These are phyloP conservation scores for Corchorus capsularis DNA, from an alignment of 345 rosid genomes.

Conservation along the genomic window DNA sequence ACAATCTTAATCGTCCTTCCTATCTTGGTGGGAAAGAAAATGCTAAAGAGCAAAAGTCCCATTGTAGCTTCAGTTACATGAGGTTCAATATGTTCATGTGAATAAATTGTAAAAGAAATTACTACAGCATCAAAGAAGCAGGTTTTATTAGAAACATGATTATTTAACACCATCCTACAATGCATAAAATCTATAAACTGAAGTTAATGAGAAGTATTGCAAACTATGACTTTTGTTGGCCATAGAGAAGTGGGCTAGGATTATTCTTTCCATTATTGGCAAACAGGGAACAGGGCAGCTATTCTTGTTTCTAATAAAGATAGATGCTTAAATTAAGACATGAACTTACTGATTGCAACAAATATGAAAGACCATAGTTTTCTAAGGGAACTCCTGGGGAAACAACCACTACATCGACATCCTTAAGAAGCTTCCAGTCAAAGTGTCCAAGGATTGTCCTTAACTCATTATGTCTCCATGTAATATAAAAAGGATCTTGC, in stretches of 20 bases:
- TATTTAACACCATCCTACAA: neutral
- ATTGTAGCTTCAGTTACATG: neutral
- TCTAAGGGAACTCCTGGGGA: slow-evolving; percentile 37
- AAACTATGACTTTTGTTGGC: neutral
- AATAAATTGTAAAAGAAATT: neutral
- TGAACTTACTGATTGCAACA: slow-evolving; percentile 35
- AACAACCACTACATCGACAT: slow-evolving; percentile 31
- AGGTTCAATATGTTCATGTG: neutral
- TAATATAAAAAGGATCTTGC: slow-evolving; percentile 27
- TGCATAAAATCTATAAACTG: neutral
- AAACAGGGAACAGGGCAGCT: neutral
- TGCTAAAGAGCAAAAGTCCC: neutral
- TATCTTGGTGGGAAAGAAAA: neutral
- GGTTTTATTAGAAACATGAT: neutral
- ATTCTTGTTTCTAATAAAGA: neutral
- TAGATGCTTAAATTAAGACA: neutral
- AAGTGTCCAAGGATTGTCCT: slow-evolving; percentile 30
- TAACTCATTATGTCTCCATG: slow-evolving; percentile 19
- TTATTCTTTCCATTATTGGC: neutral
- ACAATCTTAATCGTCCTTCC: neutral
- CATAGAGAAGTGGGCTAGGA: neutral
- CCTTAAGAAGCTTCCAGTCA: slow-evolving; percentile 17
- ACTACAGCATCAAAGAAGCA: neutral
- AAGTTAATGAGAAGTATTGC: neutral
- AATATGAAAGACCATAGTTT: slow-evolving; percentile 27